Evolutionary conservation across 192 early-diverging fungal genomes (phyloP).

Genomic region (Radiomyces spectabilis): DNA sequence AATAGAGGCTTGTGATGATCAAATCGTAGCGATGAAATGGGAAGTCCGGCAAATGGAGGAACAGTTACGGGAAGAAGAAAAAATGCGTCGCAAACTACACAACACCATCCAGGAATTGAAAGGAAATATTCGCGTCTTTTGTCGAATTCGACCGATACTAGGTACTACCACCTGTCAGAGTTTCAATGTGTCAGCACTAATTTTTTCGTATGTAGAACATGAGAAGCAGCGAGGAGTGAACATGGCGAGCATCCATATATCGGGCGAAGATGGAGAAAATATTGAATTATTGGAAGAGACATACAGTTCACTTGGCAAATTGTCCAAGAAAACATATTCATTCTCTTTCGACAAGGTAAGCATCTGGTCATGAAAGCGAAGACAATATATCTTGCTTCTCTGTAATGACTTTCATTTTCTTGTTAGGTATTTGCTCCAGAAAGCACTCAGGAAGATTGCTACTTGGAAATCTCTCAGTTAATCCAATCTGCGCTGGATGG

Average conservation of each 20-base stretch:
- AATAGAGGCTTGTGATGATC: background rate
- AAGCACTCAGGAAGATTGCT: conserved; percentile 70
- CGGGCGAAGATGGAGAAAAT: conserved; percentile 8
- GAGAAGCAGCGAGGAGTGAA: too few relatives aligned
- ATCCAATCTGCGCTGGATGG: conserved; percentile 95
- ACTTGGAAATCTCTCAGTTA: conserved; percentile 92
- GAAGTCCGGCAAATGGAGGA: conserved; percentile 1
- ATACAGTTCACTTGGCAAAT: conserved; percentile 13
- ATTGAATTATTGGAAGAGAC: background rate
- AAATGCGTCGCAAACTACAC: conserved; percentile 73
- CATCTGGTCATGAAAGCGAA: conserved; percentile 24
- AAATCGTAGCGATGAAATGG: background rate
- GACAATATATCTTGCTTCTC: conserved; percentile 71
- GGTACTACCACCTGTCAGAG: conserved; percentile 6
- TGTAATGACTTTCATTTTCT: too few relatives aligned
- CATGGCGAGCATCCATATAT: too few relatives aligned
- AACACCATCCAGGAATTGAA: conserved; percentile 92
- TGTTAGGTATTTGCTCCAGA: conserved; percentile 73
- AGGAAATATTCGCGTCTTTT: conserved; percentile 97
- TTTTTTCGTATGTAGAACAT: background rate
- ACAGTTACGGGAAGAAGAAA: conserved; percentile 66
- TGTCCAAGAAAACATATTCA: conserved; percentile 1
- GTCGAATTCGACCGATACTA: conserved; percentile 78
- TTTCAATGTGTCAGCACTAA: background rate
- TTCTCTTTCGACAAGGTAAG: conserved; percentile 1